Percentiles rank a stretch among this genome's conserved stretches.
Conservation (phyloP, 2,329 filamentous ascomycete genomes). For the Tolypocladium paradoxum region DNA sequence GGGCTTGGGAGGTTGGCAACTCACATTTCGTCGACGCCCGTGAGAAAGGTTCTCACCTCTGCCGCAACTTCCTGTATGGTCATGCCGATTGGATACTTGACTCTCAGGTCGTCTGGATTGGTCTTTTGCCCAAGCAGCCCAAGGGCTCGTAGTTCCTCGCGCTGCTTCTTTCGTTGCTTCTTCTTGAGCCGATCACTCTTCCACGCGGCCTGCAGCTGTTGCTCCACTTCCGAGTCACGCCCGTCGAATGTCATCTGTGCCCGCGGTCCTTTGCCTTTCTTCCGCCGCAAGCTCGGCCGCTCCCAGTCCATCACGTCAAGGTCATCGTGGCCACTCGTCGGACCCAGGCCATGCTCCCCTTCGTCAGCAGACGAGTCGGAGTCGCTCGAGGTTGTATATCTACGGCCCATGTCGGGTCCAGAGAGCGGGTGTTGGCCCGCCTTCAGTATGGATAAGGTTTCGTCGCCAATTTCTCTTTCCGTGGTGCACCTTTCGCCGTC, state of each 20-base stretch:
- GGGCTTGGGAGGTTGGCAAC: constrained; percentile 12
- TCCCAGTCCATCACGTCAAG: constrained; percentile 83
- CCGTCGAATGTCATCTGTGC: constrained; percentile 40
- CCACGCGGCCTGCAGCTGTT: constrained; percentile 47
- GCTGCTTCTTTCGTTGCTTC: constrained; percentile 55
- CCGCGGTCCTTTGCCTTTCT: constrained; percentile 52
- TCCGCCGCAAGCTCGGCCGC: constrained; percentile 51
- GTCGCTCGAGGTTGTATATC: not conserved
- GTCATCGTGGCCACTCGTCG: constrained; percentile 39
- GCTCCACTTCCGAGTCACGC: constrained; percentile 57
- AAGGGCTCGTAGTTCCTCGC: constrained; percentile 56
- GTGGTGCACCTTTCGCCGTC: not conserved
- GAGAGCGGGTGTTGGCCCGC: not conserved
- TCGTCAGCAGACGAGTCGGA: not conserved
- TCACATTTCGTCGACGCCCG: constrained; percentile 52
- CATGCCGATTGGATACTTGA: constrained; percentile 67
- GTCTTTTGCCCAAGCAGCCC: constrained; percentile 53
- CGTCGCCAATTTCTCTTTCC: not conserved
- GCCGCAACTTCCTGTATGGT: constrained; percentile 56
- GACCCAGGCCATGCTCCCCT: not conserved
- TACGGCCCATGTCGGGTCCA: no score
- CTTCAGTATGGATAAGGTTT: not conserved
- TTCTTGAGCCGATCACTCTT: constrained; percentile 62
- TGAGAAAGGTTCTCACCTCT: constrained; percentile 63
- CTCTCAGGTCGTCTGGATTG: constrained; percentile 47